Evolutionary conservation across 1,284 basidiomycete species (phyloP).

Genomic region (Sporisorium exsertum): DNA sequence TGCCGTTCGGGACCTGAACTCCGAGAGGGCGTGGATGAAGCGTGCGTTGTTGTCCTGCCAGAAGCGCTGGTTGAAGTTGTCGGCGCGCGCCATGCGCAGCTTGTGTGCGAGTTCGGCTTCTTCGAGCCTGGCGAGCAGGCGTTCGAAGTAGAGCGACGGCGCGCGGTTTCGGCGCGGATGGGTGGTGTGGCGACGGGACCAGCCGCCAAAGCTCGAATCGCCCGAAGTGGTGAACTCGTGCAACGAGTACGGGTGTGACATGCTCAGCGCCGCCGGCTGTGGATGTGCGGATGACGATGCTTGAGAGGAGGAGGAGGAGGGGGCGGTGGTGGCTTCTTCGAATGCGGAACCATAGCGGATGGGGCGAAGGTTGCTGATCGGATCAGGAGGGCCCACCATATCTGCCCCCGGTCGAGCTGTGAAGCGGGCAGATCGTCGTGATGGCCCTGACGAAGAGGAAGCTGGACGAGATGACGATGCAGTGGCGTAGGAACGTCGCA

Average conservation of each 20-base stretch:
- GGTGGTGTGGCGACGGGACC: slow-evolving; percentile 1
- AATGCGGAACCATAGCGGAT: slow-evolving; percentile 60
- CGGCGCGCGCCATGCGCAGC: slow-evolving; percentile 53
- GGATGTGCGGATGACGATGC: slow-evolving; percentile 8
- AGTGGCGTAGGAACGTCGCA: background rate
- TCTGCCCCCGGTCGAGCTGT: slow-evolving; percentile 43
- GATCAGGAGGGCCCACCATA: slow-evolving; percentile 61
- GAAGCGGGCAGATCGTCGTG: slow-evolving; percentile 43
- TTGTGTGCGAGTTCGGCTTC: slow-evolving; percentile 60
- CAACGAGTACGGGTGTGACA: slow-evolving; percentile 64
- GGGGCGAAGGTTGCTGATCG: slow-evolving; percentile 63
- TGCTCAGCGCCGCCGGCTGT: slow-evolving; percentile 15
- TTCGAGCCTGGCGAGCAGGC: slow-evolving; percentile 51
- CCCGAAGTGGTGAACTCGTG: slow-evolving; percentile 55
- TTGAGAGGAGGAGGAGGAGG: slow-evolving; percentile 5
- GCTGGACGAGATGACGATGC: slow-evolving; percentile 3
- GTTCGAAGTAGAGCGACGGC: slow-evolving; percentile 50
- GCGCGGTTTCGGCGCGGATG: background rate
- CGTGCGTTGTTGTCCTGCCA: slow-evolving; percentile 67
- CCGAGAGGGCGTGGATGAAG: slow-evolving; percentile 55
- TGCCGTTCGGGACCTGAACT: slow-evolving; percentile 40
- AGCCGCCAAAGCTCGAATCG: slow-evolving; percentile 7
- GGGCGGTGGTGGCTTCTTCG: slow-evolving; percentile 21
- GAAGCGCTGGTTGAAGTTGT: slow-evolving; percentile 67
- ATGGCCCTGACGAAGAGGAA: slow-evolving; percentile 7